Evolutionary conservation across 225 moss, liverwort and hornwort species (phyloP), one percentile per base, ranked within the genome.

Genomic region (Neckera pumila): DNA sequence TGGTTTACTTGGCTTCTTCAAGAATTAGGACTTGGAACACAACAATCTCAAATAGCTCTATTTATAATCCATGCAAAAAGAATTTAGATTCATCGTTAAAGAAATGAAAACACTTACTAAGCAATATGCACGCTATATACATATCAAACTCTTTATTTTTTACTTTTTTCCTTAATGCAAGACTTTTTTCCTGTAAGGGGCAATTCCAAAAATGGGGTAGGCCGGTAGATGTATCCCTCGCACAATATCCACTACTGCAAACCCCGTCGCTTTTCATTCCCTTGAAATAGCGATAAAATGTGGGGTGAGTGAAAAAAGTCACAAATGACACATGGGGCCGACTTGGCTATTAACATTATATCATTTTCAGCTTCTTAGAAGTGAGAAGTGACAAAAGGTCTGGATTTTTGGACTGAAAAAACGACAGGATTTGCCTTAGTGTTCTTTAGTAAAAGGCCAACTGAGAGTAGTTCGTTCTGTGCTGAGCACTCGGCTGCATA

Each of bases 401-500:
- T 13, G 4, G 49, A 49, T 49, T 49, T 49, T 49, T 4, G 13
- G 13, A 49, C 13, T 49, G 49, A 49, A 49, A 49, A 49, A 49
- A 12, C 13, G 13, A 12, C 49, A 4, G 49, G 49, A 49, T 49
- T 49, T 49, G 49, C 49, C 11, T 2, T 12, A 49, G 49, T 49
- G 49, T 92, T 87, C 91, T 90, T 92, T 79, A 90, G 93, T 91
- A 90, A 89, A 93, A 92, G 91, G 92, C 91, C 91, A 91, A 91
- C n/a, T n/a, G n/a, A 92, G 92, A 91, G 87, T 89, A 91, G 86
- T 88, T 92, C 65, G 88, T 86, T 86, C 7, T 89, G 90, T 17
- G 91, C 86, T 86, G 89, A 34, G 16, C 23, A 81, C 47, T 15
- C 81, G 14, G 22, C 12, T 8, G 4, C 90, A 88, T 11, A 42